Base-by-base conservation (phyloP, 306 rosid species). In the Cucurbita pepo region DNA sequence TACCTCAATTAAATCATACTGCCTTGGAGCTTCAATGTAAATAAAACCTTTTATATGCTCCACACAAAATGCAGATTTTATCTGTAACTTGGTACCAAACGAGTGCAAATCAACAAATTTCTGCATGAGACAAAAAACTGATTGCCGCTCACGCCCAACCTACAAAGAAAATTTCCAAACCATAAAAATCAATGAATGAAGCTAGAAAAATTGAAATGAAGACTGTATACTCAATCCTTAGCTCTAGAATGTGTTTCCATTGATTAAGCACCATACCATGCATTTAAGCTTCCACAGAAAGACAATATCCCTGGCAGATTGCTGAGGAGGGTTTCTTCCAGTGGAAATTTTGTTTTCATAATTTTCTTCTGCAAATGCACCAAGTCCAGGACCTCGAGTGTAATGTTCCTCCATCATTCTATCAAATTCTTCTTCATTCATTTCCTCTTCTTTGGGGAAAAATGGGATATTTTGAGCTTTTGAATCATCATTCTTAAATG, bases 101-200 rank as follows among this genome's bases (percentile, higher is more conserved):
- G 78, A 58, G 77, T 81, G 78, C 82, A 95, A 76, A 77, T 95
- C 95, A 81, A 82, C 91, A 88, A 79, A 95, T 86, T 91, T 95
- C 84, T 95, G 99, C 97, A 95, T 91, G 60, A 95, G 82, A 85
- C 96, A 95, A 77, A 89, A 81, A 47, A 86, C 87, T 30, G 94
- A 86, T 67, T 80, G 84, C 85, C 88, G 84, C 86, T 95, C 99
- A 0, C 96, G 96, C 75, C 99, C 99, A 82, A 88, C 99, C 99
- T 95, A 80, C 83, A 75, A 59, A 51, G 63, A 66, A 47, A 56
- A 22, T 30, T 8, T 74, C 18, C 25, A 57, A 41, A 38, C 56
- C 18, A 71, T 72, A 73, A 63, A 73, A 57, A 63, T 56, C 52
- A 73, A 60, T 13, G 70, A 41, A 14, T 14, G 19, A 52, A 34